Evolutionary conservation across 768 basidiomycete species (phyloP), one percentile per base, ranked within the genome.

Genomic region (Porpolomopsis calyptriformis): DNA sequence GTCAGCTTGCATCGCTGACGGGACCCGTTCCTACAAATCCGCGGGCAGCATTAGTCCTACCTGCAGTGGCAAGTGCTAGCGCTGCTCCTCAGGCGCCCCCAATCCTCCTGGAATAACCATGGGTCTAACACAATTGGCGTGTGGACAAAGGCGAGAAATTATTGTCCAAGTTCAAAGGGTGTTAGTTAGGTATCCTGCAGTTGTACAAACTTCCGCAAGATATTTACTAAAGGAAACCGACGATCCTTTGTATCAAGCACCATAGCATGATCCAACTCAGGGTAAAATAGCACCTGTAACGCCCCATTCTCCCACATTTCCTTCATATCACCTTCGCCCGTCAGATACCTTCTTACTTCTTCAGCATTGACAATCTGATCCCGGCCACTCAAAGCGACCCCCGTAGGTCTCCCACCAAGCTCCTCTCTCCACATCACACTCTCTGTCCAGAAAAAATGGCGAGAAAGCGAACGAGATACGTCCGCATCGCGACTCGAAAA

Each of bases 361-460:
- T 63, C 59, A 1, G 64, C 53, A 11, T 65, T 65, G 4, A 70
- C 62, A 23, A 72, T 63, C 53, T 72, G 70, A 42, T 72, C 70
- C 31, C 53, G 48, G 0, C 67, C 69, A 5, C 63, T 62, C 14
- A 71, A 52, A 1, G 64, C 52, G 6, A 72, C 58, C 0, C 64
- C 58, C 25, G 67, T 51, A 42, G 63, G 62, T 19, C 63, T 49
- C 18, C 52, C 50, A 22, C 43, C 52, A 2, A 84, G 50, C 45
- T 82, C 80, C 44, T 77, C 78, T 51, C 64, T 70, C 72, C 77
- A 83, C 22, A 82, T 50, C 11, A 76, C 64, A 27, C 72, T 77
- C 56, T 83, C 76, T 24, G 67, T 56, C 82, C 82, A 83, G 54
- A 81, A 82, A 55, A 84, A 82, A 44, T 77, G 69, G 2, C 82